Base-by-base conservation (phyloP, 2,329 filamentous ascomycete genomes). In the Fusarium drepaniforme region DNA sequence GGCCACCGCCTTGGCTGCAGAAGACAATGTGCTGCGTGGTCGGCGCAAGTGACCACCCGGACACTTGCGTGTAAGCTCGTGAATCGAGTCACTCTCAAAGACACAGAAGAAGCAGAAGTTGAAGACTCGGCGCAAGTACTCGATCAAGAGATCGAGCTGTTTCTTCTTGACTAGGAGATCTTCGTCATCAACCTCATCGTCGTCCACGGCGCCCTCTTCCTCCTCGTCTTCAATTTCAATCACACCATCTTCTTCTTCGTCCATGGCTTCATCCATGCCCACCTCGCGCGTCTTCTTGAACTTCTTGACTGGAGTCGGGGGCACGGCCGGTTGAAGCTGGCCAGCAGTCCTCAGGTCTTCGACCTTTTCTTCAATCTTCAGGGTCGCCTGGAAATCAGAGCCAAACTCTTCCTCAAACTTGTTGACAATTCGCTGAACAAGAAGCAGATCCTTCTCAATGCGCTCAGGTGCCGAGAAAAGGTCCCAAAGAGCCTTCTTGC, bases 51-150 rank as follows among this genome's bases (percentile, higher is more conserved):
- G 97, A n/a, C 97, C 97, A 49, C 97, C 97, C 30, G 97, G 95
- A 79, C 97, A 99, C 85, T 99, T 98, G 70, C 97, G 92, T 46
- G 94, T 96, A 75, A 99, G 88, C 84, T 99, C 97, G 80, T 99
- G 97, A 25, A 98, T 93, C 0, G 96, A 98, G 83, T 99, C 97
- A 80, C 95, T 97, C 84, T 99, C 97, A 77, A 99, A 98, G 7
- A 99, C 97, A 82, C 97, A 99, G 87, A 98, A 99, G 88, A 99
- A 98, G 86, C 97, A 99, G 85, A 99, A 98, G 85, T 97, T 98
- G 88, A 97, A 97, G 63, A 99, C 97, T 18, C 97, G 93, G 63
- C 97, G 95, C 70, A 99, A 89, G 82, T 99, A 99, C 85, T 99
- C 97, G 64, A 98, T 97, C 83, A 98, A 89, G 40, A 99, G 88